Conservation (phyloP, 2,329 filamentous ascomycete genomes). For the Chaetomium globosum region DNA sequence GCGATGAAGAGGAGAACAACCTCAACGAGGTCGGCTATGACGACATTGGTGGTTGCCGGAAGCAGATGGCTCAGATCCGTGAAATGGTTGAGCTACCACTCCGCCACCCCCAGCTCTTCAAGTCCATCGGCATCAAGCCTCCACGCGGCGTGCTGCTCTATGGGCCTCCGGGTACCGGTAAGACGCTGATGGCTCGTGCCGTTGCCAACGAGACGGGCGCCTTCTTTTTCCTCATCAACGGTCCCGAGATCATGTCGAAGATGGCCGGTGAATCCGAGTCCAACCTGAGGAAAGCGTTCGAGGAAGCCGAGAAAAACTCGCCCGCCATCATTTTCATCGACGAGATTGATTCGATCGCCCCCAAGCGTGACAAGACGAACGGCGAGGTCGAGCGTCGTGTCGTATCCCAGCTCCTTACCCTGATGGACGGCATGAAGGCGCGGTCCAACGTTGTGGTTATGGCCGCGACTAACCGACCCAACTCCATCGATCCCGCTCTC, state of each 20-base stretch:
- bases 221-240: conserved; percentile 99
- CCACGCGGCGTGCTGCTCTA: conserved; percentile 96
- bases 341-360: conserved; percentile 98
- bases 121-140: conserved; percentile 99
- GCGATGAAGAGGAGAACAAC: conserved; percentile 98
- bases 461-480: conserved; percentile 97
- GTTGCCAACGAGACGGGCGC: conserved; percentile 98
- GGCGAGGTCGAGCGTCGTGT: conserved; percentile 98
- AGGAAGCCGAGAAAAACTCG: conserved; percentile 99
- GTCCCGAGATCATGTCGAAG: conserved; percentile 99
- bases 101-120: conserved; percentile 97
- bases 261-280: conserved; percentile 99
- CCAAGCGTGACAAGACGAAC: conserved; percentile 99
- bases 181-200: conserved; percentile 97
- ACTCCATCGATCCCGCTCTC: conserved; percentile 96
- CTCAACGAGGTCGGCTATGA: conserved; percentile 99
- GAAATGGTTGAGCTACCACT: conserved; percentile 97
- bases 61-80: conserved; percentile 99
- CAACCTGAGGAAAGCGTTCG: conserved; percentile 97
- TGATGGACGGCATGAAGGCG: conserved; percentile 99
- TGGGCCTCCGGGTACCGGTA: conserved; percentile 97
- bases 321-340: conserved; percentile 99
- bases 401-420: conserved; percentile 89
- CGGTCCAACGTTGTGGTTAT: conserved; percentile 98
- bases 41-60: conserved; percentile 98